Base-by-base conservation (phyloP, 345 rosid species). In the Dovyalis caffra region DNA sequence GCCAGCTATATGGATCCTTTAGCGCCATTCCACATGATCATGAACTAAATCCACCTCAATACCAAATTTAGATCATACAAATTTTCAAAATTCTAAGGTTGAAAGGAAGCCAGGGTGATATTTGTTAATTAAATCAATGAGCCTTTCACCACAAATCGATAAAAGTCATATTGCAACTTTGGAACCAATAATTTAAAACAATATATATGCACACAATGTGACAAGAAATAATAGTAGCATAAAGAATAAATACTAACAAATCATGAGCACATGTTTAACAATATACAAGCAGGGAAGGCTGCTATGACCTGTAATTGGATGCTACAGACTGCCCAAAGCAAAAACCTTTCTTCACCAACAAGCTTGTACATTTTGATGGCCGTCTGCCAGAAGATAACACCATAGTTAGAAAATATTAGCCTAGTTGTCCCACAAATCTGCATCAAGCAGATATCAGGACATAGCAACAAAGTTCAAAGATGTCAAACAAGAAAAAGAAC, bases 291-390 rank as follows among this genome's bases (percentile, higher is more conserved):
- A 58, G 32, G 49, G 34, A 35, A 49, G 35, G 37, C 10, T 6
- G 29, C 49, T 16, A n/a, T 53, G 85, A 95, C 99, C 90, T 95
- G 99, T 77, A 95, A 88, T 40, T 95, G 99, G 85, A 93, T 90
- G 92, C 98, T 95, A 86, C 98, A 93, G 81, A 95, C 97, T 64
- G 99, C 97, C 99, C 99, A 93, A 35, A 95, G 98, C 87, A 93
- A 82, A 77, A 88, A 93, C 81, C 97, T 87, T 81, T 93, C 99
- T 86, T 95, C 98, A 66, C 97, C 97, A 53, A 84, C 90, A 71
- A 87, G 87, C 78, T 95, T 95, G 80, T 95, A 93, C 99, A 95
- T 91, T 87, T 90, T 95, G 73, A 95, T 93, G 74, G 99, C 97
- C 73, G 90, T 91, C 99, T 95, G 97, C 75, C 78, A 86, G 33